These are phyloP conservation scores for Boletus subcaerulescens DNA, from an alignment of 768 basidiomycete species.

Conservation along the genomic window DNA sequence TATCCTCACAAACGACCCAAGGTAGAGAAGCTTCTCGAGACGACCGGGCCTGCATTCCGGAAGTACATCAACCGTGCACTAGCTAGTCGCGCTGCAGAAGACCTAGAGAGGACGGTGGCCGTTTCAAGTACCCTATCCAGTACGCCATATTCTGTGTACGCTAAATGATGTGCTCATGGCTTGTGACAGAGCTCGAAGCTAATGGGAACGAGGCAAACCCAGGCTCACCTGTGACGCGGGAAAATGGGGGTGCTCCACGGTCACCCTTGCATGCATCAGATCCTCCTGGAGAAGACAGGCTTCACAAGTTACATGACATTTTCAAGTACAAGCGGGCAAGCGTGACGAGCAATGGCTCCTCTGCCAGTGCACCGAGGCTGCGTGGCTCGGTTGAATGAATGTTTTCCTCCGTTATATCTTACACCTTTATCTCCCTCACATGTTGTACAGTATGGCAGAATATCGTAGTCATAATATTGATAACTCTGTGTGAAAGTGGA, in stretches of 20 bases:
- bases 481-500: too few relatives aligned
- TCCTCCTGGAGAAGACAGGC: constrained; percentile 53
- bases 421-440: constrained; percentile 15
- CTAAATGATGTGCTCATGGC: constrained; percentile 6
- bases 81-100: constrained; percentile 84
- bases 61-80: constrained; percentile 89
- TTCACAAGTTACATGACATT: constrained; percentile 74
- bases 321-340: constrained; percentile 78
- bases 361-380: constrained; percentile 16
- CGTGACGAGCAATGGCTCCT: constrained; percentile 46
- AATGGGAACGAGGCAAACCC: constrained; percentile 41
- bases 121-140: constrained; percentile 84
- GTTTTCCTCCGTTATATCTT: constrained; percentile 16
- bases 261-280: constrained; percentile 35
- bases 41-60: constrained; percentile 85
- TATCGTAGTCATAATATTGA: constrained; percentile 20
- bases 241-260: constrained; percentile 33
- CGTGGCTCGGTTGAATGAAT: constrained; percentile 20
- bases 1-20: constrained; percentile 80
- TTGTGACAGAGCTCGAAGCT: constrained; percentile 57
- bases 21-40: constrained; percentile 86
- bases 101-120: constrained; percentile 73
- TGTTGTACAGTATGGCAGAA: constrained; percentile 28
- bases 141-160: constrained; percentile 36
- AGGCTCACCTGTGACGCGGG: constrained; percentile 30